Evolutionary conservation across 2,329 filamentous ascomycete species (phyloP).

Genomic region (Leptographium wingfieldii): DNA sequence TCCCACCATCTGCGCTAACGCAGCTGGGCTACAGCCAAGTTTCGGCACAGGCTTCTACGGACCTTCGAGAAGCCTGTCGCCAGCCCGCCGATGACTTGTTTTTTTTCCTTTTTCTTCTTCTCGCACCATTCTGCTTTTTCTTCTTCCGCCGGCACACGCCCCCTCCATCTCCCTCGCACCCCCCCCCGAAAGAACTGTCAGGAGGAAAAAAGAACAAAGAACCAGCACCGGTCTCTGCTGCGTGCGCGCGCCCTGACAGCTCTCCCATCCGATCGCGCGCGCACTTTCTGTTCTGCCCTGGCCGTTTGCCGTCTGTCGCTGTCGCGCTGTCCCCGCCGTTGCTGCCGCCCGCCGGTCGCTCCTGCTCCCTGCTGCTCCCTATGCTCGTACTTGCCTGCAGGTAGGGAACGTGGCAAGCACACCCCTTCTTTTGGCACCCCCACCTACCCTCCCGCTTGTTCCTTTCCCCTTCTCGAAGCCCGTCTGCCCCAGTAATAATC

Average conservation of each 20-base stretch:
- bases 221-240: not conserved
- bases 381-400: not conserved
- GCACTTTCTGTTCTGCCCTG: not conserved
- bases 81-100: not conserved
- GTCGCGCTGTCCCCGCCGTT: no score
- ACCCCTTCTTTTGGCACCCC: slow-evolving; percentile 1
- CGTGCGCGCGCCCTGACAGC: not conserved
- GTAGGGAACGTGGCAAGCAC: slow-evolving; percentile 8
- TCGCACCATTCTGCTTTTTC: no score
- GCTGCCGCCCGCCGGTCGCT: no score
- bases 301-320: not conserved
- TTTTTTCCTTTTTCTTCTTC: not conserved
- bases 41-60: not conserved
- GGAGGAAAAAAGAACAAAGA: not conserved
- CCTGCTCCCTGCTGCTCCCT: not conserved
- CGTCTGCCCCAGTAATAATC: slow-evolving; percentile 2
- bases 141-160: not conserved
- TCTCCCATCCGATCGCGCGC: not conserved
- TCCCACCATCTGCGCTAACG: not conserved
- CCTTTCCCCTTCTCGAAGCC: slow-evolving; percentile 12
- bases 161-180: not conserved
- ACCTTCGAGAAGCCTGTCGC: not conserved
- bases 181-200: not conserved
- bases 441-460: slow-evolving; percentile 6
- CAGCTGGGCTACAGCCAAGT: not conserved